phyloP scores from a whole-genome alignment of 2,329 filamentous ascomycete genomes.

The Graphiopsis chlorocephala region DNA sequence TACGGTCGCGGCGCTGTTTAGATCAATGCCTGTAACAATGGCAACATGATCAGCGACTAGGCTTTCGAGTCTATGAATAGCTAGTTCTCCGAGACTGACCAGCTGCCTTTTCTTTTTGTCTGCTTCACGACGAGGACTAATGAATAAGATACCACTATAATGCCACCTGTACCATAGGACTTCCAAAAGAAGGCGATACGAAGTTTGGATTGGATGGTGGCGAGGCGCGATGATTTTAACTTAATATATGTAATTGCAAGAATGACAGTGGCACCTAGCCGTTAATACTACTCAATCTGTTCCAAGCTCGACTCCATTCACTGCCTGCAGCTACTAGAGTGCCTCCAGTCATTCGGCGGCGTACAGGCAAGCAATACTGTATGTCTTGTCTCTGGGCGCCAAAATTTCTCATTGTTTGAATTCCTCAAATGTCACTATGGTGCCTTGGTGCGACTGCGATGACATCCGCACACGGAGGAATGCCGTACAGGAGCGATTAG shows the following conservation, averaged over 20 bases:
- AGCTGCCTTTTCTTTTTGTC: neutral
- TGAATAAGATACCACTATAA: conserved; percentile 13
- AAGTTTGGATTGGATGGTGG: neutral
- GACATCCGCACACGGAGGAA: neutral
- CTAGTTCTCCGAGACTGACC: neutral
- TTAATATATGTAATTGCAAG: neutral
- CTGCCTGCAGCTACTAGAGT: neutral
- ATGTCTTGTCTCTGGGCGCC: neutral
- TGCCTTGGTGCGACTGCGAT: neutral
- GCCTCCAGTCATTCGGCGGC: neutral
- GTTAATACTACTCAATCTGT: neutral
- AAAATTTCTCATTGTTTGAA: neutral
- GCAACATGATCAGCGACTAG: conserved; percentile 33
- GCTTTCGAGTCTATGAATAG: neutral
- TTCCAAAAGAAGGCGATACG: neutral
- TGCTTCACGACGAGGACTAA: neutral
- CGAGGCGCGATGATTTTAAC: neutral
- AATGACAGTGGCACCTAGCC: neutral
- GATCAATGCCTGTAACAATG: conserved; percentile 15
- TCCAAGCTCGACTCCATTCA: neutral
- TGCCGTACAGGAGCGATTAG: neutral
- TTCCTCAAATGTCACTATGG: neutral
- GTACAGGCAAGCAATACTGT: neutral
- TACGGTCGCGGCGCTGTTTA: neutral
- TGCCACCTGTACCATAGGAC: conserved; percentile 12